A percentile compares a stretch with the other conserved stretches of the same genome.
Evolutionary conservation across 768 basidiomycete genomes (phyloP).

Genomic region (Rhizopogon roseolus): DNA sequence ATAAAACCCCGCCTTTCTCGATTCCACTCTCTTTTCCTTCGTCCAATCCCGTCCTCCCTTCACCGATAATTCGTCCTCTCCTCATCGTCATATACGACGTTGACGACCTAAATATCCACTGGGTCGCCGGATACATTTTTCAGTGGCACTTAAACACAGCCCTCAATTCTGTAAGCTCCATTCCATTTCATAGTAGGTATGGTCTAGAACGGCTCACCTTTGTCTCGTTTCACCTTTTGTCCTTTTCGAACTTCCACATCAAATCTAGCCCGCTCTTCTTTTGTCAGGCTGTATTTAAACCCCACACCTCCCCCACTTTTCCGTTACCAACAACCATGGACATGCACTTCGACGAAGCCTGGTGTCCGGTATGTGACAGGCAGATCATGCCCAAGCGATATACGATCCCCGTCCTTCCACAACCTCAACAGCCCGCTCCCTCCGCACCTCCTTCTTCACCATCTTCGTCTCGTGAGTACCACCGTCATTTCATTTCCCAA

Average conservation of each 20-base stretch:
- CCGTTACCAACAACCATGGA: conserved; percentile 15
- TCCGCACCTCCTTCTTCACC: conserved; percentile 37
- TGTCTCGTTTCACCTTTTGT: conserved; percentile 16
- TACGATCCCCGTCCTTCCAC: conserved; percentile 40
- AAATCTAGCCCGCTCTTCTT: neutral
- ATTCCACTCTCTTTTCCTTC: conserved; percentile 1
- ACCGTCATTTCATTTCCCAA: neutral
- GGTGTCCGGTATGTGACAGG: conserved; percentile 77
- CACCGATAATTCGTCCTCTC: conserved; percentile 18
- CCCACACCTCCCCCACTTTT: conserved; percentile 12
- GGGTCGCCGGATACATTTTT: neutral
- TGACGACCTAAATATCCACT: neutral
- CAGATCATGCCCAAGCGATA: conserved; percentile 78
- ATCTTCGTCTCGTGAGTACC: conserved; percentile 32
- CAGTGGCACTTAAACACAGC: neutral
- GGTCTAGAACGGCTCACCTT: conserved; percentile 1
- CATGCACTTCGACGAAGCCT: conserved; percentile 57
- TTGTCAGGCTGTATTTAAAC: neutral
- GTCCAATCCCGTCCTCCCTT: conserved; percentile 21
- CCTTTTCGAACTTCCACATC: neutral
- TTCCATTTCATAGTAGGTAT: conserved; percentile 8
- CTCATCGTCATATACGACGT: conserved; percentile 1
- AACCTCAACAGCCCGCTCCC: conserved; percentile 11
- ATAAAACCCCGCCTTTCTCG: conserved; percentile 27
- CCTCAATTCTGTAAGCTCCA: conserved; percentile 7